These are phyloP conservation scores for Dactylellina sp. DNA, from an alignment of 2,329 filamentous ascomycete genomes.

Conservation along the genomic window DNA sequence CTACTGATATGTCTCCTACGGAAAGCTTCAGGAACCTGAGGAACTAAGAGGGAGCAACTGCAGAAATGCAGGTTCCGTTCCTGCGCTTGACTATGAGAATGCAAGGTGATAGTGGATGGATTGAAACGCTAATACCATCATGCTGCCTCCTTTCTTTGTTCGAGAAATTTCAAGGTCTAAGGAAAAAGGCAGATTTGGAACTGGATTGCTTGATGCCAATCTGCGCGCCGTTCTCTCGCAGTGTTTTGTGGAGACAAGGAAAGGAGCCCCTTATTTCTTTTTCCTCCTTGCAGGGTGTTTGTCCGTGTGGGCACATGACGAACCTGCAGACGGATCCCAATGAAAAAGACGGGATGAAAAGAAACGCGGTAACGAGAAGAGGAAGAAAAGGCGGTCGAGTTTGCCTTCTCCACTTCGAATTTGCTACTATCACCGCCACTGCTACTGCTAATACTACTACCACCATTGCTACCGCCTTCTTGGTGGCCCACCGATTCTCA, in stretches of 20 bases:
- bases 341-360: constrained; percentile 40
- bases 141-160: constrained; percentile 40
- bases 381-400: not conserved
- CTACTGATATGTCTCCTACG: constrained; percentile 4
- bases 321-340: constrained; percentile 27
- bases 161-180: constrained; percentile 20
- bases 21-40: not conserved
- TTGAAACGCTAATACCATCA: constrained; percentile 51
- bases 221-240: constrained; percentile 31
- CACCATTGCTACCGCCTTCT: not conserved
- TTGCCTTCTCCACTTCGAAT: constrained; percentile 6
- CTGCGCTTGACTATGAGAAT: constrained; percentile 27
- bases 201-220: constrained; percentile 20
- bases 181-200: constrained; percentile 6
- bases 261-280: constrained; percentile 28
- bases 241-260: constrained; percentile 23
- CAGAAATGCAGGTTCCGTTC: constrained; percentile 25
- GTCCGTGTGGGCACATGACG: constrained; percentile 36
- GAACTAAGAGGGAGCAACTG: constrained; percentile 5
- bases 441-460: not conserved
- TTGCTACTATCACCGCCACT: not conserved
- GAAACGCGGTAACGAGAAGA: constrained; percentile 41
- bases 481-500: not conserved
- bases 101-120: constrained; percentile 37
- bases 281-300: constrained; percentile 28